Percentiles rank a stretch among this genome's conserved stretches.
phyloP scores from a whole-genome alignment of 1,284 basidiomycete genomes.

The Inonotus obliquus region DNA sequence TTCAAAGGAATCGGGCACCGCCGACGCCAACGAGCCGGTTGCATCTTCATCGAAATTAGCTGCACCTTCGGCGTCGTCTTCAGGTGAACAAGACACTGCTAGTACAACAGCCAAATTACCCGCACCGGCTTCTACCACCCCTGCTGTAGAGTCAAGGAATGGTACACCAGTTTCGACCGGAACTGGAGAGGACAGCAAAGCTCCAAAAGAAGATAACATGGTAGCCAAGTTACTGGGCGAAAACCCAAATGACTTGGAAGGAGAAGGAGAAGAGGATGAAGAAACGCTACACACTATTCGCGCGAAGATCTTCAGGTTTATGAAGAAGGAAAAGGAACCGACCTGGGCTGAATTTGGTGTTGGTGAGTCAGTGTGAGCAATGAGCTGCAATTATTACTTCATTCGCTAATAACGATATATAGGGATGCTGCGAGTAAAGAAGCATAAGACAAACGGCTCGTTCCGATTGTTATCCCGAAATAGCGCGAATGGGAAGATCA shows the following conservation, averaged over 20 bases:
- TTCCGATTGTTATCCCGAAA: constrained; percentile 64
- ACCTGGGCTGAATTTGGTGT: constrained; percentile 60
- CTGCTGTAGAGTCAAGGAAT: constrained; percentile 9
- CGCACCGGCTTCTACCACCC: not conserved
- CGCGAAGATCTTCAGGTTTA: constrained; percentile 61
- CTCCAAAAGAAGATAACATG: constrained; percentile 10
- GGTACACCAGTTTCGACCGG: constrained; percentile 20
- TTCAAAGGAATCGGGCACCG: constrained; percentile 20
- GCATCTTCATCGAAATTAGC: not conserved
- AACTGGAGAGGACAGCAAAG: constrained; percentile 21
- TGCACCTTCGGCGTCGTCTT: not conserved
- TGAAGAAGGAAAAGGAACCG: constrained; percentile 39
- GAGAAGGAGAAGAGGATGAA: constrained; percentile 82
- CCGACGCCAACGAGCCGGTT: constrained; percentile 13
- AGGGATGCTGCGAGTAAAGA: constrained; percentile 69
- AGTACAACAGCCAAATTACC: not conserved
- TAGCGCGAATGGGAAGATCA: constrained; percentile 65
- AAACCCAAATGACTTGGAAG: constrained; percentile 54
- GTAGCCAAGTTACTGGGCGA: constrained; percentile 32
- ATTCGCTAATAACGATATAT: not conserved
- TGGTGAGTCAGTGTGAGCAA: constrained; percentile 40
- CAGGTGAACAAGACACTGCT: not conserved
- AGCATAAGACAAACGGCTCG: constrained; percentile 51
- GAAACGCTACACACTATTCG: constrained; percentile 59
- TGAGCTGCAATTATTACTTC: not conserved